A percentile compares a stretch with the other conserved stretches of the same genome.
These are phyloP conservation scores for Pistacia atlantica DNA, from an alignment of 345 rosid species.

Conservation along the genomic window DNA sequence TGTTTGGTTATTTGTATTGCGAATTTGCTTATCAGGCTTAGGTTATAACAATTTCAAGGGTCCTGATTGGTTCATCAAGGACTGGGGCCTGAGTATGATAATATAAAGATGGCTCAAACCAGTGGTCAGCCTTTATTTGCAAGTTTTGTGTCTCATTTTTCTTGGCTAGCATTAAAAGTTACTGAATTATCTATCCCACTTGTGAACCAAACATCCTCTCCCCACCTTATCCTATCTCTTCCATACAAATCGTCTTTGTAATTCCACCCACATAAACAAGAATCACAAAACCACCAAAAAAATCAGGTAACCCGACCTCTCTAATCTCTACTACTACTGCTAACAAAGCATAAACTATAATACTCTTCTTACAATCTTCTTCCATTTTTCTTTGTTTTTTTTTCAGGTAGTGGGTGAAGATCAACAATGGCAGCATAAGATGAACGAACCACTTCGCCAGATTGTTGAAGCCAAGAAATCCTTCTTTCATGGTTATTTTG, in stretches of 20 bases:
- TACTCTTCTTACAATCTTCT: not conserved
- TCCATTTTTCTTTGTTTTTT: too few species aligned
- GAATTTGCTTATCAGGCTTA: too few species aligned
- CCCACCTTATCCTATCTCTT: slow-evolving; percentile 24
- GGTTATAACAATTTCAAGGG: too few species aligned
- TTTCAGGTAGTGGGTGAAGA: slow-evolving; percentile 16
- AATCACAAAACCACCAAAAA: not conserved
- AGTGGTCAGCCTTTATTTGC: slow-evolving; percentile 12
- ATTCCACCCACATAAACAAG: not conserved
- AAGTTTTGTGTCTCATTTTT: not conserved
- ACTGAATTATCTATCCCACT: slow-evolving; percentile 15
- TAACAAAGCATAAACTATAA: not conserved
- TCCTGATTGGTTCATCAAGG: not conserved
- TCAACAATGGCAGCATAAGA: slow-evolving; percentile 32
- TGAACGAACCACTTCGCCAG: slow-evolving; percentile 33
- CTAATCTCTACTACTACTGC: not conserved
- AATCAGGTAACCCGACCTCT: not conserved
- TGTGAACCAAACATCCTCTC: slow-evolving; percentile 23
- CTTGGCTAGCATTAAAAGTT: not conserved
- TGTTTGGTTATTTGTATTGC: too few species aligned
- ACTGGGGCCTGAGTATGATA: not conserved
- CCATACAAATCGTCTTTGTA: slow-evolving; percentile 18
- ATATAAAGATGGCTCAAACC: not conserved
- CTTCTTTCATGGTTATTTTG: slow-evolving; percentile 39
- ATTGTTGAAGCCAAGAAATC: slow-evolving; percentile 35